A percentile compares a stretch with the other conserved stretches of the same genome.
phyloP scores from a whole-genome alignment of 352 stramenopile genomes.

The Globisporangium yorkense region DNA sequence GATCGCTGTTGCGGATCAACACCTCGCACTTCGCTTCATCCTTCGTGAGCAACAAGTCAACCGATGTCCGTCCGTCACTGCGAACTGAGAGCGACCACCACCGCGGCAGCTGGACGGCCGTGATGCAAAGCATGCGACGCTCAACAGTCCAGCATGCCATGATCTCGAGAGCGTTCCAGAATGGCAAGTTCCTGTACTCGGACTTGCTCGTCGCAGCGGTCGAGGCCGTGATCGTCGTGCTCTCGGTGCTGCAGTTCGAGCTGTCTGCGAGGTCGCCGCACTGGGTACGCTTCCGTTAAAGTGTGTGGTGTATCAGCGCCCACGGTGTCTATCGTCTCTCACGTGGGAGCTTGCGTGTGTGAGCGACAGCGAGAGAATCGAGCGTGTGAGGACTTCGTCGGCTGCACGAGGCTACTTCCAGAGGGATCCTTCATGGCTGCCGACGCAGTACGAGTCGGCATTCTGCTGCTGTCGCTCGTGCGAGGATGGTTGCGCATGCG shows the following conservation, averaged over 20 bases:
- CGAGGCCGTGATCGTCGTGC: constrained; percentile 6
- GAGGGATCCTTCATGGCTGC: constrained; percentile 32
- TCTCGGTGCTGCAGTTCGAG: constrained; percentile 11
- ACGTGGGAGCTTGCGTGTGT: neutral
- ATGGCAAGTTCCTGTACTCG: neutral
- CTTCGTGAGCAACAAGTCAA: constrained; percentile 5
- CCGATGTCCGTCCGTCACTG: neutral
- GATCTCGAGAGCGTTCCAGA: constrained; percentile 3
- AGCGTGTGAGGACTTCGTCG: constrained; percentile 16
- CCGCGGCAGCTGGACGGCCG: constrained; percentile 1
- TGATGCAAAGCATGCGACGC: constrained; percentile 1
- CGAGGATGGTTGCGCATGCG: constrained; percentile 20
- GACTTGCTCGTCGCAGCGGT: constrained; percentile 2
- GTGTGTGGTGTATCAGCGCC: too few relatives aligned
- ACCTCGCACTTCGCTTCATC: neutral
- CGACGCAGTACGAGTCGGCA: constrained; percentile 24
- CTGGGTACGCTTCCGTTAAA: constrained; percentile 1
- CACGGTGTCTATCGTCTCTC: neutral
- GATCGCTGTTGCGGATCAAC: constrained; percentile 1
- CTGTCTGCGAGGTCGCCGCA: constrained; percentile 2
- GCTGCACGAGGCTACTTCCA: constrained; percentile 28
- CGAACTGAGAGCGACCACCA: neutral
- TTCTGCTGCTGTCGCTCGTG: constrained; percentile 15
- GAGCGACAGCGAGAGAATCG: constrained; percentile 36
- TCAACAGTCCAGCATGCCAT: constrained; percentile 3